phyloP scores from a whole-genome alignment of 1,284 basidiomycete genomes.

The Pseudozyma thailandica region DNA sequence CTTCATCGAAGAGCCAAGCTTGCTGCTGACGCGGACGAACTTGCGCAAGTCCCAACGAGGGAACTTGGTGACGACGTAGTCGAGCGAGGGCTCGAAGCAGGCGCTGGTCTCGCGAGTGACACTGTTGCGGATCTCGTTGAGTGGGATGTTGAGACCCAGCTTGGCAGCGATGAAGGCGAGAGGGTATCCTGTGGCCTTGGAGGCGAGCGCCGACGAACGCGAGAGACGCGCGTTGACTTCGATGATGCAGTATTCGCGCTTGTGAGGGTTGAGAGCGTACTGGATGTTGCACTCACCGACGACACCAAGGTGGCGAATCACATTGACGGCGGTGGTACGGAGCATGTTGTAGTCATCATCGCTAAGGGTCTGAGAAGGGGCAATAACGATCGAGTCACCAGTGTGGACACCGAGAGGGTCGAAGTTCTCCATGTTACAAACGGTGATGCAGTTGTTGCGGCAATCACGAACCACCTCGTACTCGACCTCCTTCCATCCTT shows the following conservation, averaged over 20 bases:
- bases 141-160: constrained; percentile 92
- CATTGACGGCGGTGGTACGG: constrained; percentile 95
- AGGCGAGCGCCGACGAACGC: constrained; percentile 95
- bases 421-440: constrained; percentile 99
- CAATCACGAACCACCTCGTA: constrained; percentile 99
- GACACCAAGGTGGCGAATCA: constrained; percentile 95
- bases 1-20: constrained; percentile 76
- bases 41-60: constrained; percentile 99
- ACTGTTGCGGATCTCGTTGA: constrained; percentile 97
- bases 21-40: constrained; percentile 74
- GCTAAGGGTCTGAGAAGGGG: constrained; percentile 90
- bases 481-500: constrained; percentile 95
- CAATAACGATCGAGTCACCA: constrained; percentile 98
- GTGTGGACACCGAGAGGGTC: constrained; percentile 98
- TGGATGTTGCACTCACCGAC: constrained; percentile 99
- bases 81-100: constrained; percentile 97
- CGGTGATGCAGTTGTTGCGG: constrained; percentile 96
- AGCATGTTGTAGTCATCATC: constrained; percentile 98
- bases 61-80: constrained; percentile 98
- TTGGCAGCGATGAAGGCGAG: constrained; percentile 98
- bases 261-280: constrained; percentile 94
- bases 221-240: constrained; percentile 99
- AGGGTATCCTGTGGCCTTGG: constrained; percentile 98
- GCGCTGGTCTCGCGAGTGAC: constrained; percentile 96
- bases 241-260: constrained; percentile 97